Evolutionary conservation across 2,329 filamentous ascomycete genomes (phyloP).

Genomic region (Dendrostoma leiphaemia): DNA sequence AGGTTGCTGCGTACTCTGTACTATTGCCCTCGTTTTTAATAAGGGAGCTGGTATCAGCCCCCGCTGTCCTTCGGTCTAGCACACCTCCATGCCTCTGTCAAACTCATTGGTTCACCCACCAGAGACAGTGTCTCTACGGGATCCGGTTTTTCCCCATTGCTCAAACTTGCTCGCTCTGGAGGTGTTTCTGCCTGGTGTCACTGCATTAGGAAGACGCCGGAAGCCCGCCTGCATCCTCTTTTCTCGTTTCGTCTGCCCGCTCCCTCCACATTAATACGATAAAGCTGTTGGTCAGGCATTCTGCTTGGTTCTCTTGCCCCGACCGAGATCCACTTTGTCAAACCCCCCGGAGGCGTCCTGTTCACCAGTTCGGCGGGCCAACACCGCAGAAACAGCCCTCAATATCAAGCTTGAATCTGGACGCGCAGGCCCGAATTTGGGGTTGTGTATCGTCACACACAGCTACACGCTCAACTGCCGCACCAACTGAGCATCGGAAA

Average conservation of each 20-base stretch:
- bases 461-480: conserved; percentile 5
- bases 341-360: not conserved
- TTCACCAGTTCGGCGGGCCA: conserved; percentile 2
- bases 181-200: conserved; percentile 9
- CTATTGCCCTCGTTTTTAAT: too few species aligned
- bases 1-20: too few species aligned
- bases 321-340: conserved; percentile 6
- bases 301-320: conserved; percentile 1
- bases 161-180: not conserved
- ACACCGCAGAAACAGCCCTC: conserved; percentile 1
- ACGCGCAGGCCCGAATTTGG: not conserved
- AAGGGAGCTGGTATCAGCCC: conserved; percentile 3
- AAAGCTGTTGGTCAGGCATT: not conserved
- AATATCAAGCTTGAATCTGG: conserved; percentile 14
- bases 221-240: conserved; percentile 13
- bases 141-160: conserved; percentile 1
- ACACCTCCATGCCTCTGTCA: conserved; percentile 1
- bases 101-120: not conserved
- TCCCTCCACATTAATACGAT: not conserved
- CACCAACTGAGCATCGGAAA: conserved; percentile 8
- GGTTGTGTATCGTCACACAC: conserved; percentile 7
- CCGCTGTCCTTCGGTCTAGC: conserved; percentile 13
- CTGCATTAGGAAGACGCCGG: conserved; percentile 14
- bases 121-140: conserved; percentile 12
- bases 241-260: conserved; percentile 2